Evolutionary conservation across 2,329 filamentous ascomycete genomes (phyloP).

Genomic region (Botrytis paeoniae): DNA sequence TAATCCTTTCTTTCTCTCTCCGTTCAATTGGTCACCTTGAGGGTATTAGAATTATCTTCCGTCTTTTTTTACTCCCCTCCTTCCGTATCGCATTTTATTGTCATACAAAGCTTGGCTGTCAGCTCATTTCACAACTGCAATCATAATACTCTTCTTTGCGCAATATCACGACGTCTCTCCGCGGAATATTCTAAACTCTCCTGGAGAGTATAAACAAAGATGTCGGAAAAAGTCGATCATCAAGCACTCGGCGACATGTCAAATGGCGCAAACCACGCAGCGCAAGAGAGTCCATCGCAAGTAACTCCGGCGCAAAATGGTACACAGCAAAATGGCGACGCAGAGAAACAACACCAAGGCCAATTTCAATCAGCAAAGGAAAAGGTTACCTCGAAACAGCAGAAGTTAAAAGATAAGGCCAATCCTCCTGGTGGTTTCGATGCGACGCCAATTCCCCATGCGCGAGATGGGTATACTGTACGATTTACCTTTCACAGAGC

Average conservation of each 20-base stretch:
- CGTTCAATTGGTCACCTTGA: not conserved
- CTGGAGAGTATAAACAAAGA: not conserved
- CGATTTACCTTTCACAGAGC: constrained; percentile 83
- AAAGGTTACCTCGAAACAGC: constrained; percentile 35
- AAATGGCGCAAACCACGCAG: not conserved
- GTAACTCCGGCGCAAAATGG: not conserved
- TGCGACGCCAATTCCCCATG: constrained; percentile 69
- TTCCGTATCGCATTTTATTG: not conserved
- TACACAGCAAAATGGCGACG: not conserved
- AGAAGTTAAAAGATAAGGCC: constrained; percentile 36
- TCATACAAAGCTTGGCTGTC: constrained; percentile 1
- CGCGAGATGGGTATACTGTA: constrained; percentile 76
- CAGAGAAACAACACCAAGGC: constrained; percentile 12
- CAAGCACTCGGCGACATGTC: not conserved
- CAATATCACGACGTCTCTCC: not conserved
- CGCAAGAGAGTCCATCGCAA: not conserved
- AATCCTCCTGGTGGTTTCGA: constrained; percentile 67
- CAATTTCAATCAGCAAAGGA: constrained; percentile 30
- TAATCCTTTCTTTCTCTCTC: not conserved
- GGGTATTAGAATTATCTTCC: not conserved
- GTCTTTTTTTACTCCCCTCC: not conserved
- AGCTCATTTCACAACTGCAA: not conserved
- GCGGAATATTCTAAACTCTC: not conserved
- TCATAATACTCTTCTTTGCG: not conserved
- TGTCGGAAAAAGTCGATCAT: constrained; percentile 16